Percentiles rank a stretch among this genome's conserved stretches.
Evolutionary conservation across 2,329 filamentous ascomycete genomes (phyloP).

Genomic region (Purpureocillium lavendulum): DNA sequence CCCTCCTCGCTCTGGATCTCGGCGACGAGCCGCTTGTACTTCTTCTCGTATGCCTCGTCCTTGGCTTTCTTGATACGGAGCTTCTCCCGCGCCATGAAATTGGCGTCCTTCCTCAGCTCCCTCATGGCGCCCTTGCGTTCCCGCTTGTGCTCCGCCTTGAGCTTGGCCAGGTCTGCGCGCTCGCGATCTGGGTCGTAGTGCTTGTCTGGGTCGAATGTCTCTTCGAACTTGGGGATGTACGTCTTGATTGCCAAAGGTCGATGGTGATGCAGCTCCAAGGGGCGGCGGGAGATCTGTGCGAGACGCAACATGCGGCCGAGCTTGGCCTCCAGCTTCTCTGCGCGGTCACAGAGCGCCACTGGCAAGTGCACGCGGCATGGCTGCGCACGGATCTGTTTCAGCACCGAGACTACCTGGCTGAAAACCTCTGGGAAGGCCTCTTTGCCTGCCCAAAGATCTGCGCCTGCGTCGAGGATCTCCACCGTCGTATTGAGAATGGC

Average conservation of each 20-base stretch:
- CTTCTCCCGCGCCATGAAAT: constrained; percentile 86
- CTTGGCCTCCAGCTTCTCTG: constrained; percentile 34
- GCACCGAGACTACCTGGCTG: constrained; percentile 47
- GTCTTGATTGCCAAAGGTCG: constrained; percentile 79
- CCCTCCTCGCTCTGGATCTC: constrained; percentile 97
- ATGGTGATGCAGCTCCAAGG: constrained; percentile 84
- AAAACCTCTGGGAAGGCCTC: constrained; percentile 75
- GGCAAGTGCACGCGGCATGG: constrained; percentile 43
- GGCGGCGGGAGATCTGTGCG: constrained; percentile 60
- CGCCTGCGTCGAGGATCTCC: constrained; percentile 57
- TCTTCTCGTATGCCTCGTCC: constrained; percentile 91
- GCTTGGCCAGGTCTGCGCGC: constrained; percentile 73
- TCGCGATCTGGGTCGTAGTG: constrained; percentile 96
- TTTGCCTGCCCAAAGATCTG: constrained; percentile 66
- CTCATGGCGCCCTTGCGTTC: constrained; percentile 92
- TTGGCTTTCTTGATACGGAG: constrained; percentile 86
- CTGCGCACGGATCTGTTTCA: constrained; percentile 53
- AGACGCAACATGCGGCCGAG: constrained; percentile 48
- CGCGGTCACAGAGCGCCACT: constrained; percentile 26
- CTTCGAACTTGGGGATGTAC: constrained; percentile 90
- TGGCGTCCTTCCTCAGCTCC: constrained; percentile 89
- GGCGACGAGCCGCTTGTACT: constrained; percentile 83
- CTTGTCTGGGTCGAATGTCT: constrained; percentile 85
- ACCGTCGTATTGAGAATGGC: constrained; percentile 55
- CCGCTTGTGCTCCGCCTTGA: constrained; percentile 86